These are phyloP conservation scores for Leishmania braziliensis DNA, from an alignment of 208 protist genomes.

Conservation along the genomic window DNA sequence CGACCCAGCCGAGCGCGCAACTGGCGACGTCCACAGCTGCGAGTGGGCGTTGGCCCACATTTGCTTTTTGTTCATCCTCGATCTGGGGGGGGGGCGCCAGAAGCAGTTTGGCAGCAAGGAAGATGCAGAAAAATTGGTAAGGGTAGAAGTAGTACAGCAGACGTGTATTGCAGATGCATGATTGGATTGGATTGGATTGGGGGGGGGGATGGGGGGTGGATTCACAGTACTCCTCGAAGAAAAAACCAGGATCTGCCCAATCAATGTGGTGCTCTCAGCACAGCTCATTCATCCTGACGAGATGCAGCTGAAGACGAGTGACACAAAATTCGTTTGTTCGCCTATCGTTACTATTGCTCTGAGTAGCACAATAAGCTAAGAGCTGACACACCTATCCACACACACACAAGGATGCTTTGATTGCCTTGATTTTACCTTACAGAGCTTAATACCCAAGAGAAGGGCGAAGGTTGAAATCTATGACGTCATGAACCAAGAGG, in stretches of 20 bases:
- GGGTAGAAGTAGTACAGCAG: not conserved
- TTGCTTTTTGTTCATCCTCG: conserved; percentile 32
- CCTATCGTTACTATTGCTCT: not conserved
- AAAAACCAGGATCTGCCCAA: not conserved
- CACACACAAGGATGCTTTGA: not conserved
- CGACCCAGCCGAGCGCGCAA: conserved; percentile 17
- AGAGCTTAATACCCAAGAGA: conserved; percentile 6
- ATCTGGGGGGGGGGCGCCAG: not conserved
- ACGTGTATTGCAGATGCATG: not conserved
- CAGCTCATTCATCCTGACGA: not conserved
- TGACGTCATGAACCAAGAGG: not conserved
- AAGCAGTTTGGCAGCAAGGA: not conserved
- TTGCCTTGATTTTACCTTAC: not conserved
- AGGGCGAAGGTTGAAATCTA: not conserved
- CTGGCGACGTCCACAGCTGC: conserved; percentile 31
- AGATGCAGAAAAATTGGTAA: not conserved
- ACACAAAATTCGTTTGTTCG: not conserved
- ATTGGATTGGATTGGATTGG: not conserved
- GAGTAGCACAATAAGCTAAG: not conserved
- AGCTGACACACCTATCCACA: not conserved
- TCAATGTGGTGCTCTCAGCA: not conserved
- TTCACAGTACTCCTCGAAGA: not conserved
- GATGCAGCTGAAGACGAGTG: not conserved
- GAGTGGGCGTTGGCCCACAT: conserved; percentile 36
- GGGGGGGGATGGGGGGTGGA: not conserved